phyloP scores from a whole-genome alignment of 208 protist genomes.

The Leishmania guyanensis region DNA sequence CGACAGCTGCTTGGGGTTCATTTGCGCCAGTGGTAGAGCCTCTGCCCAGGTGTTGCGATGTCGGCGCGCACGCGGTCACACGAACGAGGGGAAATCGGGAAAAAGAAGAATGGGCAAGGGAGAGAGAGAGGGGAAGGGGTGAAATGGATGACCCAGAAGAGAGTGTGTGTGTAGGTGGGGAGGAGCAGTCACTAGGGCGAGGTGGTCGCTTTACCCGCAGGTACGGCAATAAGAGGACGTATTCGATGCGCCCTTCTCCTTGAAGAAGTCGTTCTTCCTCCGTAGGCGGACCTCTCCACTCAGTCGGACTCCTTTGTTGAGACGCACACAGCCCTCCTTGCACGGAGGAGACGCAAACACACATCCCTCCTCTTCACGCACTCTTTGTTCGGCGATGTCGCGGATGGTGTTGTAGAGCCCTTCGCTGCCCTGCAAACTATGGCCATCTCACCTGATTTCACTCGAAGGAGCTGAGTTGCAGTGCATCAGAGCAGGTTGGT shows the following conservation, averaged over 20 bases:
- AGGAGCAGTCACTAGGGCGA: neutral
- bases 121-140: neutral
- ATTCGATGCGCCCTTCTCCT: neutral
- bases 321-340: neutral
- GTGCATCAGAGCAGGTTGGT: neutral
- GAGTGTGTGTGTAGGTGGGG: neutral
- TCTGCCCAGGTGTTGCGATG: neutral
- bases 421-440: neutral
- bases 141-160: neutral
- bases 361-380: no score
- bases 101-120: neutral
- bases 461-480: neutral
- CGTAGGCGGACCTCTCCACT: neutral
- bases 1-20: slow-evolving; percentile 3
- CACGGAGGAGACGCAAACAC: neutral
- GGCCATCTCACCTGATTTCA: neutral
- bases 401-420: no score
- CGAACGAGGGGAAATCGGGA: neutral
- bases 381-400: no score
- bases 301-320: neutral
- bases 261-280: neutral
- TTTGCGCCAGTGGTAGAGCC: neutral
- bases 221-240: neutral
- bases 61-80: neutral
- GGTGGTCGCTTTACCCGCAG: neutral